Conservation (phyloP, 306 rosid species). For the Chamaecrista fasciculata region DNA sequence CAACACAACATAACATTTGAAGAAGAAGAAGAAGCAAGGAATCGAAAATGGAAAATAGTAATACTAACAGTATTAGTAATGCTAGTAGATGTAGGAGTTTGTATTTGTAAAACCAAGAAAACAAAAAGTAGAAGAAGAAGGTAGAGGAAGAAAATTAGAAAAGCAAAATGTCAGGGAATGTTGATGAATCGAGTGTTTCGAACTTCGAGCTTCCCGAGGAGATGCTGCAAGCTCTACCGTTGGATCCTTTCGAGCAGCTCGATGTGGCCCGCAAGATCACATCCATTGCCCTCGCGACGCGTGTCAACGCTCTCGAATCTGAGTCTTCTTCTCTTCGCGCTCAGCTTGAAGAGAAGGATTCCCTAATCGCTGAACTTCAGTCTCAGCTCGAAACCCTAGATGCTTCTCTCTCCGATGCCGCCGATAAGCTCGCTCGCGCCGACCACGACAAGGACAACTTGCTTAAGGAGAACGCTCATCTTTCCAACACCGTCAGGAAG, state of each 20-base stretch:
- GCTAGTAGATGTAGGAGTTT: too few relatives aligned
- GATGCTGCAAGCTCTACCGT: slow-evolving; percentile 57
- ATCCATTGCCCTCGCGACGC: slow-evolving; percentile 77
- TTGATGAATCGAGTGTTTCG: slow-evolving; percentile 49
- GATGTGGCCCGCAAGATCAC: slow-evolving; percentile 95
- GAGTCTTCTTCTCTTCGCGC: slow-evolving; percentile 50
- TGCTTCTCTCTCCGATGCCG: slow-evolving; percentile 51
- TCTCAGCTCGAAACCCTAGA: slow-evolving; percentile 57
- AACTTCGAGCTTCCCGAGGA: slow-evolving; percentile 66
- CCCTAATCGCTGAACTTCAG: slow-evolving; percentile 55
- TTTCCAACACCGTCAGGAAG: slow-evolving; percentile 66
- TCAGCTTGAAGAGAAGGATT: slow-evolving; percentile 57
- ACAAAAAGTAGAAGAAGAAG: not conserved
- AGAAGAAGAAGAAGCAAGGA: not conserved
- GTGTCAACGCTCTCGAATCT: slow-evolving; percentile 63
- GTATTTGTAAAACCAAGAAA: not conserved
- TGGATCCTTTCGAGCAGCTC: slow-evolving; percentile 90
- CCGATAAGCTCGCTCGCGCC: slow-evolving; percentile 54
- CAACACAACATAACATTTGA: not conserved
- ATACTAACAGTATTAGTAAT: not conserved
- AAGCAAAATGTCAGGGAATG: slow-evolving; percentile 38
- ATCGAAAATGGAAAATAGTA: not conserved
- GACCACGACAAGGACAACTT: slow-evolving; percentile 61
- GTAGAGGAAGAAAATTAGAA: not conserved
- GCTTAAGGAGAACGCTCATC: slow-evolving; percentile 60